Evolutionary conservation across 768 basidiomycete genomes (phyloP).

Genomic region (Leccinum boreale): DNA sequence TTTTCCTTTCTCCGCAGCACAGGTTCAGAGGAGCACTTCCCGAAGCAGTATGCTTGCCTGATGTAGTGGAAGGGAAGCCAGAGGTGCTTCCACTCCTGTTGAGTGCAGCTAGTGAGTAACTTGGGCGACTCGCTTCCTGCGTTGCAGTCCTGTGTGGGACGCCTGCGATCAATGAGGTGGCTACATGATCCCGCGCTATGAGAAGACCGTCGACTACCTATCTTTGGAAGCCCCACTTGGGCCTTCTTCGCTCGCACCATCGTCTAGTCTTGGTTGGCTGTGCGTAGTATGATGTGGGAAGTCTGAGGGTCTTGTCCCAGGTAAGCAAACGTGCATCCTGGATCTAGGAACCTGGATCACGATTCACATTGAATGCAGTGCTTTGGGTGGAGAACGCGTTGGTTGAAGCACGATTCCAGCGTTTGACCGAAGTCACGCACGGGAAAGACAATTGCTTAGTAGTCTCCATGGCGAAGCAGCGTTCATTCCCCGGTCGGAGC

Average conservation of each 20-base stretch:
- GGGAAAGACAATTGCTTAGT: slow-evolving; percentile 33
- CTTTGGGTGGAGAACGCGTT: slow-evolving; percentile 76
- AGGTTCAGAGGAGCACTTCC: slow-evolving; percentile 13
- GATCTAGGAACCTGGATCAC: slow-evolving; percentile 12
- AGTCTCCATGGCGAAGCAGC: slow-evolving; percentile 33
- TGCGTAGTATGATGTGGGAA: slow-evolving; percentile 78
- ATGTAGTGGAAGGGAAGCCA: slow-evolving; percentile 16
- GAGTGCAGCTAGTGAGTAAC: neutral
- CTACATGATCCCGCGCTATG: slow-evolving; percentile 9
- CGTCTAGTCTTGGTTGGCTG: slow-evolving; percentile 65
- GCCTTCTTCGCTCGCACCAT: slow-evolving; percentile 1
- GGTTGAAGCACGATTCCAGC: slow-evolving; percentile 79
- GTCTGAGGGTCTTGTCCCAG: slow-evolving; percentile 68
- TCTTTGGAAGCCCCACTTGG: neutral
- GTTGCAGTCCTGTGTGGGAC: neutral
- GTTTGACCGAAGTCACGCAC: slow-evolving; percentile 60
- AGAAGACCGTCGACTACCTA: neutral
- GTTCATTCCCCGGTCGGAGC: slow-evolving; percentile 49
- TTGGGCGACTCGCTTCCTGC: slow-evolving; percentile 4
- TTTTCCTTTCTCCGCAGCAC: slow-evolving; percentile 9
- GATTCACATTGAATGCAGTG: slow-evolving; percentile 11
- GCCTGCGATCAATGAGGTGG: slow-evolving; percentile 6
- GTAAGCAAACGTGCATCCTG: slow-evolving; percentile 35
- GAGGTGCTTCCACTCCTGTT: slow-evolving; percentile 25
- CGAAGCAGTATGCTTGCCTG: slow-evolving; percentile 7